Evolutionary conservation across 495 filamentous ascomycete species (phyloP).

Genomic region (Xylaria nigripes): DNA sequence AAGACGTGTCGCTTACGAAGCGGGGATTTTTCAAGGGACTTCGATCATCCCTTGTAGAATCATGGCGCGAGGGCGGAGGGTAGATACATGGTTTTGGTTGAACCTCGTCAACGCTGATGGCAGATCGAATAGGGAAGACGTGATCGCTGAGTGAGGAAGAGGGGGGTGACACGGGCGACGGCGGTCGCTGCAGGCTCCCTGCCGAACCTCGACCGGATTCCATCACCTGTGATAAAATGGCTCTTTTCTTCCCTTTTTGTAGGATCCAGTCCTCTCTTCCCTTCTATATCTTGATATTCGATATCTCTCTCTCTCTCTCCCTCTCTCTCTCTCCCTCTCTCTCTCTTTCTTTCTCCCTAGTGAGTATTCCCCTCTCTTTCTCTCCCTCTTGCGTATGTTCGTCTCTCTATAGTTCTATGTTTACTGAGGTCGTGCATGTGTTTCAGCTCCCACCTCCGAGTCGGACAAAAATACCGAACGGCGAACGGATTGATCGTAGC

Average conservation of each 20-base stretch:
- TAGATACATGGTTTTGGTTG: slow-evolving; percentile 28
- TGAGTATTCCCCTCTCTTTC: not conserved
- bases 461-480: not conserved
- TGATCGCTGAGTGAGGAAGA: slow-evolving; percentile 41
- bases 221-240: not conserved
- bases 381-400: not conserved
- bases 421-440: not conserved
- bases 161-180: not conserved
- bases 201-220: slow-evolving; percentile 3
- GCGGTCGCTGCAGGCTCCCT: not conserved
- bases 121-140: slow-evolving; percentile 78
- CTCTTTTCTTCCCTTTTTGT: not conserved
- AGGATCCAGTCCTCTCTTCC: not conserved
- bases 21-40: slow-evolving; percentile 11
- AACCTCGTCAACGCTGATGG: slow-evolving; percentile 59
- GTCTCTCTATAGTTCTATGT: not conserved
- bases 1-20: slow-evolving; percentile 5
- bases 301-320: not conserved
- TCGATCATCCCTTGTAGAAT: slow-evolving; percentile 21
- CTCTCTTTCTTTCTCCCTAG: not conserved
- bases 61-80: slow-evolving; percentile 12
- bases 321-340: not conserved
- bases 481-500: not conserved
- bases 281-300: too few relatives aligned
- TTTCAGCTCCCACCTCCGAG: not conserved